phyloP scores from a whole-genome alignment of 306 rosid species.

The Ochetophila trinervis region DNA sequence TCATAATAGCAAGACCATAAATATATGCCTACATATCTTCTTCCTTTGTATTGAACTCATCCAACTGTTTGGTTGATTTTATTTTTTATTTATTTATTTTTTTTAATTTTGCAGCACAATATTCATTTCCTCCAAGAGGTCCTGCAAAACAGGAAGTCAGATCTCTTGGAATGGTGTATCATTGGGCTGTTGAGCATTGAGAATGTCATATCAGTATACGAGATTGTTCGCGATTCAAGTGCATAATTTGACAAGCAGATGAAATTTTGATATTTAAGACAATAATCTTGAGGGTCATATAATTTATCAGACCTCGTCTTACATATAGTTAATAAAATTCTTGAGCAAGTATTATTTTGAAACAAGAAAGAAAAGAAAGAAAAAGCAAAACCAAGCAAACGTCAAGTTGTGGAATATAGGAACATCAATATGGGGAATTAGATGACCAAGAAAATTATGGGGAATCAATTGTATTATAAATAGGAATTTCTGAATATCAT shows the following conservation, averaged over 20 bases:
- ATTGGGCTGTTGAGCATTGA: slow-evolving; percentile 81
- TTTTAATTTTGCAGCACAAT: slow-evolving; percentile 71
- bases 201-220: slow-evolving; percentile 71
- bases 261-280: too few relatives aligned
- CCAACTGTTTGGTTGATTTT: not conserved
- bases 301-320: not conserved
- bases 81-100: not conserved
- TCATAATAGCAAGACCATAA: too few relatives aligned
- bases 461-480: too few relatives aligned
- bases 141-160: slow-evolving; percentile 92
- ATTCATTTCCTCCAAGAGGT: slow-evolving; percentile 97
- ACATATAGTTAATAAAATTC: not conserved
- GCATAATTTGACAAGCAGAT: slow-evolving; percentile 5
- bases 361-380: too few relatives aligned
- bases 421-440: too few relatives aligned
- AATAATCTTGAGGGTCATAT: too few relatives aligned
- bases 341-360: too few relatives aligned
- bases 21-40: not conserved
- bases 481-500: too few relatives aligned
- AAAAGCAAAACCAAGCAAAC: too few relatives aligned
- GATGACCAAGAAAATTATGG: too few relatives aligned
- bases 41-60: not conserved
- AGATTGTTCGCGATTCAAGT: slow-evolving; percentile 64
- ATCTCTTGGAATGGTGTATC: slow-evolving; percentile 96
- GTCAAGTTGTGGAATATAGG: too few relatives aligned